Conservation (phyloP, 768 basidiomycete species). For the Russula earlei region DNA sequence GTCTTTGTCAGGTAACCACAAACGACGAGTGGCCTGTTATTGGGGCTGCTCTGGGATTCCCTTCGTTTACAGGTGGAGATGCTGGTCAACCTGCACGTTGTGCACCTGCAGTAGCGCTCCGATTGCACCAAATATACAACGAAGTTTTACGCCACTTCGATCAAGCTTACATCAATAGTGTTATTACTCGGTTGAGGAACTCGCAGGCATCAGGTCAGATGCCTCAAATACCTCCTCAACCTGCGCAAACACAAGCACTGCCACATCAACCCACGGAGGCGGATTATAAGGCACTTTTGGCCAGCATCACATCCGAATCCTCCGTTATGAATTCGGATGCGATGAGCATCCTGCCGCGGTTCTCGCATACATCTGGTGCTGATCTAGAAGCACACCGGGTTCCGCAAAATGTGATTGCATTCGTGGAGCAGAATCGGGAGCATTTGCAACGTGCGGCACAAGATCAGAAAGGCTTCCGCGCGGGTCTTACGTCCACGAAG, state of each 20-base stretch:
- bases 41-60: slow-evolving; percentile 4
- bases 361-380: slow-evolving; percentile 12
- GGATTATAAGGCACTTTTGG: slow-evolving; percentile 11
- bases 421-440: slow-evolving; percentile 12
- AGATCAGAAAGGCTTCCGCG: slow-evolving; percentile 15
- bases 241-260: neutral
- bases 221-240: neutral
- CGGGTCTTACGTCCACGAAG: slow-evolving; percentile 8
- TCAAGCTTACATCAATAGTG: neutral
- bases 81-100: neutral
- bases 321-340: neutral
- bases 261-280: slow-evolving; percentile 10
- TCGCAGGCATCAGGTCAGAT: neutral
- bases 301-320: neutral
- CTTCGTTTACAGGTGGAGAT: neutral
- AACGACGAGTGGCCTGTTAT: slow-evolving; percentile 11
- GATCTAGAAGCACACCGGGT: slow-evolving; percentile 11
- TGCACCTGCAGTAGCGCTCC: neutral
- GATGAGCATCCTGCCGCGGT: slow-evolving; percentile 16
- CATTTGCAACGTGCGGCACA: slow-evolving; percentile 8
- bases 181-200: neutral
- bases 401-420: slow-evolving; percentile 4
- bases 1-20: neutral
- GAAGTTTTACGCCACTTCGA: slow-evolving; percentile 5
- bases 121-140: slow-evolving; percentile 3